phyloP scores from a whole-genome alignment of 495 filamentous ascomycete genomes.

The Podospora appendiculata region DNA sequence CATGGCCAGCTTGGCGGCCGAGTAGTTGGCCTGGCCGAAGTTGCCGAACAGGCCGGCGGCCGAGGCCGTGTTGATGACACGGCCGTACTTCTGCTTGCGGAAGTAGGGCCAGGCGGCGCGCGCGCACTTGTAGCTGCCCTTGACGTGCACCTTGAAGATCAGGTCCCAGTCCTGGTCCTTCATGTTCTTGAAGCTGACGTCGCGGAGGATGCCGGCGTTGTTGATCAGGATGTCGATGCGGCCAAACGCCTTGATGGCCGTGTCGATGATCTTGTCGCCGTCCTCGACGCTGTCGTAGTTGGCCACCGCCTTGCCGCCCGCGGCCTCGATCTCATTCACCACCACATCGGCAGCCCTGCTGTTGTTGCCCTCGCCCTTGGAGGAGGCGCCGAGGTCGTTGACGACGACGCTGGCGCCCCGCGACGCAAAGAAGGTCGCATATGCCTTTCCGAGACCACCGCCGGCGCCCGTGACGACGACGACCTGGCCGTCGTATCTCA shows the following conservation, averaged over 20 bases:
- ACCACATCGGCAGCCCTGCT: slow-evolving; percentile 85
- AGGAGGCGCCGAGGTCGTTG: slow-evolving; percentile 91
- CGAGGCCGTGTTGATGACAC: slow-evolving; percentile 92
- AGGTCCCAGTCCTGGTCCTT: slow-evolving; percentile 95
- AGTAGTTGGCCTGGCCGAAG: slow-evolving; percentile 97
- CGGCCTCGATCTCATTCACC: slow-evolving; percentile 85
- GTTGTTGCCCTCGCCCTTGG: slow-evolving; percentile 77
- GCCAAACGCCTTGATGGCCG: slow-evolving; percentile 86
- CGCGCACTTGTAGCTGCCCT: slow-evolving; percentile 94
- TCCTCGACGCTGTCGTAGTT: slow-evolving; percentile 97
- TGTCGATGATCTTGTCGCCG: slow-evolving; percentile 93
- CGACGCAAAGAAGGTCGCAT: slow-evolving; percentile 85
- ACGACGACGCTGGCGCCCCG: slow-evolving; percentile 94
- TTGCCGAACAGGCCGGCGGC: slow-evolving; percentile 91
- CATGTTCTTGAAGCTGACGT: slow-evolving; percentile 99
- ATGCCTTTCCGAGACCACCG: slow-evolving; percentile 88
- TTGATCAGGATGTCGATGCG: slow-evolving; percentile 93
- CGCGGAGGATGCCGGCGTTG: slow-evolving; percentile 95
- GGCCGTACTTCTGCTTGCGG: slow-evolving; percentile 95
- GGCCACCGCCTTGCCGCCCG: slow-evolving; percentile 92
- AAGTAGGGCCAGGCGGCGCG: slow-evolving; percentile 97
- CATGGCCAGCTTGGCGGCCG: slow-evolving; percentile 91
- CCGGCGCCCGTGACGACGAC: slow-evolving; percentile 96
- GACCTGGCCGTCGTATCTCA: slow-evolving; percentile 93
- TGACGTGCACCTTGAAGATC: slow-evolving; percentile 87